phyloP scores from a whole-genome alignment of 2,329 filamentous ascomycete species.

The Beauveria asiatica region DNA sequence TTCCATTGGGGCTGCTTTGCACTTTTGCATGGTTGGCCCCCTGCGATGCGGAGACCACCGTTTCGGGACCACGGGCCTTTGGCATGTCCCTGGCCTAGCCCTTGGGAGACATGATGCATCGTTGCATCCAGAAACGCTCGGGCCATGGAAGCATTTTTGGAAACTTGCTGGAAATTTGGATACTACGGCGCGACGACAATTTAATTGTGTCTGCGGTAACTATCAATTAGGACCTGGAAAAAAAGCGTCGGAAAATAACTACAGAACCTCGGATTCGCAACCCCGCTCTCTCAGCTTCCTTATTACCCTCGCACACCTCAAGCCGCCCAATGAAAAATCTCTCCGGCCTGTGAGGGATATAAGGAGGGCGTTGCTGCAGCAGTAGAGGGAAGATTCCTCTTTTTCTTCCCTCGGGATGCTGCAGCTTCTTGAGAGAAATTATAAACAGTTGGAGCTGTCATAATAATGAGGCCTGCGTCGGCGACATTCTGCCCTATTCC shows the following conservation, averaged over 20 bases:
- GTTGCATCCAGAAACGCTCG: slow-evolving; percentile 8
- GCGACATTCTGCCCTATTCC: not conserved
- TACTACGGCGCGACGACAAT: not conserved
- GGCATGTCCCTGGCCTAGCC: not conserved
- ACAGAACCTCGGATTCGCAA: not conserved
- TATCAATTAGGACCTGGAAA: not conserved
- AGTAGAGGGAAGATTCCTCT: not conserved
- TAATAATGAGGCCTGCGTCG: not conserved
- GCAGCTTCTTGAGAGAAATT: not conserved
- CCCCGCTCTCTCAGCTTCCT: not conserved
- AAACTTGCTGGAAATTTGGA: not conserved
- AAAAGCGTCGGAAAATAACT: not conserved
- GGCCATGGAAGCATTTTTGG: slow-evolving; percentile 8
- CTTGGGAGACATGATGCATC: not conserved
- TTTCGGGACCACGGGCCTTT: not conserved
- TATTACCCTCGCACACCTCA: too few relatives aligned
- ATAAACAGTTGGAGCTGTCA: not conserved
- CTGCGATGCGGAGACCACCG: not conserved
- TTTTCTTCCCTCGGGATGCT: not conserved
- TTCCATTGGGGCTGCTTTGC: not conserved
- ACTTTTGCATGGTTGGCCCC: too few relatives aligned
- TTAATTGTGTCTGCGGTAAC: not conserved
- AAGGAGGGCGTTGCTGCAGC: not conserved
- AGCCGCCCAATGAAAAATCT: too few relatives aligned
- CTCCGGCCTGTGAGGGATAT: too few relatives aligned